phyloP scores from a whole-genome alignment of 2,329 filamentous ascomycete genomes.

The Ophiostoma tasmaniense region DNA sequence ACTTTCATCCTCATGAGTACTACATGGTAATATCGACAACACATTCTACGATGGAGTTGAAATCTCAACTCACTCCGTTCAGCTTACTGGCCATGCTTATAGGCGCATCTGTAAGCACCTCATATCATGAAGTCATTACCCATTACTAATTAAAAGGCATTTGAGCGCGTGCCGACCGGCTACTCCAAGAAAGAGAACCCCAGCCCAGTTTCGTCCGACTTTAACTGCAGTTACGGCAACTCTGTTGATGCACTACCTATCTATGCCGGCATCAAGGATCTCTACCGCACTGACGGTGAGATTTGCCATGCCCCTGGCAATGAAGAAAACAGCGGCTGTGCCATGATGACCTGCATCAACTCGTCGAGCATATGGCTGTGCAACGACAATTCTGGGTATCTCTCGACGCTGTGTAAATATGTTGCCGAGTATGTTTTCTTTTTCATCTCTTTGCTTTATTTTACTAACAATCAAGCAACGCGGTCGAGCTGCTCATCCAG shows the following conservation, averaged over 20 bases:
- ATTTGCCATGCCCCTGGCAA: neutral
- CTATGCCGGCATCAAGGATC: conserved; percentile 7
- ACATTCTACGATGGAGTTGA: neutral
- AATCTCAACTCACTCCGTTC: neutral
- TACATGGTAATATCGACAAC: neutral
- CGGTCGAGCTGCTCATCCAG: neutral
- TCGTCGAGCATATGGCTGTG: conserved; percentile 6
- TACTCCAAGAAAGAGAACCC: neutral
- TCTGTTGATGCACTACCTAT: conserved; percentile 7
- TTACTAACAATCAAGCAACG: neutral
- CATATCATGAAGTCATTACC: too few relatives aligned
- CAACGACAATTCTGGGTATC: neutral
- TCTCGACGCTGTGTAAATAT: neutral
- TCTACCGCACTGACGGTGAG: conserved; percentile 6
- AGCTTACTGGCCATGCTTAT: neutral
- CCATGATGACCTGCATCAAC: conserved; percentile 7
- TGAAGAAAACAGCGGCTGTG: conserved; percentile 7
- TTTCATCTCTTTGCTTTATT: neutral
- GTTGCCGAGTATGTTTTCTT: neutral
- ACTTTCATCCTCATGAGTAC: too few relatives aligned
- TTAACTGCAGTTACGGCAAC: conserved; percentile 8
- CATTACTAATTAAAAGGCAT: neutral
- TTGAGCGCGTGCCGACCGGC: neutral
- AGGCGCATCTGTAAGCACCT: neutral
- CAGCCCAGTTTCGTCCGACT: neutral